phyloP scores from a whole-genome alignment of 2,329 filamentous ascomycete genomes.

The Aspergillus versicolor region DNA sequence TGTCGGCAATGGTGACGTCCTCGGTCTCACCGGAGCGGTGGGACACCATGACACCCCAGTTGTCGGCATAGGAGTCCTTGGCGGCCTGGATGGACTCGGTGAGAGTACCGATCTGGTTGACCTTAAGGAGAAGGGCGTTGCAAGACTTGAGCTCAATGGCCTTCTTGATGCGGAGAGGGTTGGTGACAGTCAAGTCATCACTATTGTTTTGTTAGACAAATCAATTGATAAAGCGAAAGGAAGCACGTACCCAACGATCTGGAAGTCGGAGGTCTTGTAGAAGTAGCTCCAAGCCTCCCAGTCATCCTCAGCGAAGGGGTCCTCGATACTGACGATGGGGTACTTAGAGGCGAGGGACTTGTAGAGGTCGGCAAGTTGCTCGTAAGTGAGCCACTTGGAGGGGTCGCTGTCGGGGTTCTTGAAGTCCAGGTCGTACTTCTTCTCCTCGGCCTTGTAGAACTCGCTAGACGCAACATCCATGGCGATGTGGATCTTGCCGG shows the following conservation, averaged over 20 bases:
- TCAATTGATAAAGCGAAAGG: not conserved
- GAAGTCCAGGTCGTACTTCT: slow-evolving; percentile 99
- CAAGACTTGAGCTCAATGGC: slow-evolving; percentile 98
- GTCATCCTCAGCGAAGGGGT: slow-evolving; percentile 99
- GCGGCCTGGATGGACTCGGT: slow-evolving; percentile 98
- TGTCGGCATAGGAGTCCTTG: slow-evolving; percentile 94
- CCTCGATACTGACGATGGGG: slow-evolving; percentile 97
- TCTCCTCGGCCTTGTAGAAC: slow-evolving; percentile 96
- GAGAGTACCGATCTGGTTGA: slow-evolving; percentile 99
- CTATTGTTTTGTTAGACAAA: slow-evolving; percentile 35
- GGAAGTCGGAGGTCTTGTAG: slow-evolving; percentile 98
- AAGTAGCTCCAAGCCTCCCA: slow-evolving; percentile 99
- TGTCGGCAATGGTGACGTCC: slow-evolving; percentile 98
- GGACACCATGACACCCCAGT: slow-evolving; percentile 99
- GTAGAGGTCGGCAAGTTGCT: slow-evolving; percentile 93
- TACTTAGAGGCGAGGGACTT: slow-evolving; percentile 86
- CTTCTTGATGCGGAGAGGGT: slow-evolving; percentile 99
- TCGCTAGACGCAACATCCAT: slow-evolving; percentile 99
- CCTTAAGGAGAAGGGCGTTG: slow-evolving; percentile 97
- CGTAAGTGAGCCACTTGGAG: slow-evolving; percentile 97
- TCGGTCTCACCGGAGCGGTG: slow-evolving; percentile 99
- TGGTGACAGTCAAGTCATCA: slow-evolving; percentile 98
- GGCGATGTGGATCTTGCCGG: slow-evolving; percentile 93
- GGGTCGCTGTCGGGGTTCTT: slow-evolving; percentile 98
- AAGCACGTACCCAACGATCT: slow-evolving; percentile 73